Evolutionary conservation across 805 yeast genomes (phyloP).

Genomic region (Tetrapisispora pingtungensis): DNA sequence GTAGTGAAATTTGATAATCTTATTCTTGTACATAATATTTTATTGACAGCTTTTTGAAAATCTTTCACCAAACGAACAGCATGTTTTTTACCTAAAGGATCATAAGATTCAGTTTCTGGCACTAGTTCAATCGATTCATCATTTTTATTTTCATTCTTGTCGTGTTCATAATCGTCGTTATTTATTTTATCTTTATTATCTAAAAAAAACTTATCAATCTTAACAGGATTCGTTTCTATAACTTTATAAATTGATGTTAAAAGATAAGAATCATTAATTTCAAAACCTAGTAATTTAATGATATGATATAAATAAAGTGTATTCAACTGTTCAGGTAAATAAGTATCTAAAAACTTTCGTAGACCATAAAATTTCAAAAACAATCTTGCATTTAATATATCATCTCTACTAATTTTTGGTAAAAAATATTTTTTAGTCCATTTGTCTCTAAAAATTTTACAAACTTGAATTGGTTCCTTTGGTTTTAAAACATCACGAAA

Average conservation of each 20-base stretch:
- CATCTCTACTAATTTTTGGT: slow-evolving; percentile 34
- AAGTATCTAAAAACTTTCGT: slow-evolving; percentile 46
- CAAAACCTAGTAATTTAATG: slow-evolving; percentile 56
- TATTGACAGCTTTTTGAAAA: slow-evolving; percentile 54
- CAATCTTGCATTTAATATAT: slow-evolving; percentile 38
- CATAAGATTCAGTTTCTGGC: slow-evolving; percentile 5
- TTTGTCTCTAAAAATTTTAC: slow-evolving; percentile 17
- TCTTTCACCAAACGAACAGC: slow-evolving; percentile 40
- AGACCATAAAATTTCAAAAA: slow-evolving; percentile 53
- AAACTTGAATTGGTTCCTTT: not conserved
- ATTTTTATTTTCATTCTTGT: not conserved
- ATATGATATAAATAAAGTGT: slow-evolving; percentile 47
- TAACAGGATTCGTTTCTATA: slow-evolving; percentile 17
- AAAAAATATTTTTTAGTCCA: slow-evolving; percentile 26
- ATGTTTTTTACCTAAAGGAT: slow-evolving; percentile 35
- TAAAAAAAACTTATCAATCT: slow-evolving; percentile 7
- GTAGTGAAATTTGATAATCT: slow-evolving; percentile 44
- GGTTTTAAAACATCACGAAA: not conserved
- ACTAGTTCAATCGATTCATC: not conserved
- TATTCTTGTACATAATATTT: slow-evolving; percentile 46
- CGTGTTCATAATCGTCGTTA: not conserved
- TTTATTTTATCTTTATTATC: slow-evolving; percentile 1
- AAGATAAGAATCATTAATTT: slow-evolving; percentile 25
- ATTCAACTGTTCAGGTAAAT: slow-evolving; percentile 50
- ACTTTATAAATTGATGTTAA: slow-evolving; percentile 25